Conservation (phyloP, 805 yeast species). For the Candida germanica region DNA sequence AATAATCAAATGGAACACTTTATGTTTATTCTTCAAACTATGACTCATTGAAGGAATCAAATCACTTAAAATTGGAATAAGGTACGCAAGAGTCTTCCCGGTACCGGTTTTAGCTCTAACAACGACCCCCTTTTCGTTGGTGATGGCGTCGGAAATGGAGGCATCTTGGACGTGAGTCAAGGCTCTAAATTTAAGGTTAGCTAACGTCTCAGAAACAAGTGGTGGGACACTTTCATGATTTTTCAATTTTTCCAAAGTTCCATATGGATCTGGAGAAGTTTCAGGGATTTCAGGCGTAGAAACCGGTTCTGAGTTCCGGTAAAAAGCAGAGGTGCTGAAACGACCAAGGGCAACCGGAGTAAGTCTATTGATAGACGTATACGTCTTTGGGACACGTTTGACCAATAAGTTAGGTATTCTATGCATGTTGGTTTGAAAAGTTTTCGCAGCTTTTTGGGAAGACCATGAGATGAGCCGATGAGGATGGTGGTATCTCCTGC, state of each 20-base stretch:
- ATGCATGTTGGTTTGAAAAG: no score
- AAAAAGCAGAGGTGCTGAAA: no score
- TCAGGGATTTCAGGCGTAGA: no score
- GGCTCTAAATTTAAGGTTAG: constrained; percentile 43
- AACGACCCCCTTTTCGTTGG: constrained; percentile 60
- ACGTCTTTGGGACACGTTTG: no score
- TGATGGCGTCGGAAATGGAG: constrained; percentile 56
- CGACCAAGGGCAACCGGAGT: no score
- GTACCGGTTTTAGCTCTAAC: constrained; percentile 95
- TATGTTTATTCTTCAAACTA: constrained; percentile 29
- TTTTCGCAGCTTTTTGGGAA: background rate
- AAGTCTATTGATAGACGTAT: background rate
- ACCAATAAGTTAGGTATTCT: no score
- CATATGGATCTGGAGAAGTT: constrained; percentile 9
- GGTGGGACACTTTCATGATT: constrained; percentile 11
- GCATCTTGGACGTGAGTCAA: constrained; percentile 70
- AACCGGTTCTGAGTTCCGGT: no score
- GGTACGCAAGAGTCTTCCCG: constrained; percentile 89
- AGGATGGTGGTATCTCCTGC: no score
- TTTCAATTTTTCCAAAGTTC: constrained; percentile 12
- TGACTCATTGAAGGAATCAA: constrained; percentile 29
- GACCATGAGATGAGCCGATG: no score
- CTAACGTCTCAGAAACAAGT: constrained; percentile 29
- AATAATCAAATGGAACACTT: constrained; percentile 53
- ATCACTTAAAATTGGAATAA: constrained; percentile 60